A percentile compares a stretch with the other conserved stretches of the same genome.
Evolutionary conservation across 2,329 filamentous ascomycete genomes (phyloP).

Genomic region (Colletotrichum musae): DNA sequence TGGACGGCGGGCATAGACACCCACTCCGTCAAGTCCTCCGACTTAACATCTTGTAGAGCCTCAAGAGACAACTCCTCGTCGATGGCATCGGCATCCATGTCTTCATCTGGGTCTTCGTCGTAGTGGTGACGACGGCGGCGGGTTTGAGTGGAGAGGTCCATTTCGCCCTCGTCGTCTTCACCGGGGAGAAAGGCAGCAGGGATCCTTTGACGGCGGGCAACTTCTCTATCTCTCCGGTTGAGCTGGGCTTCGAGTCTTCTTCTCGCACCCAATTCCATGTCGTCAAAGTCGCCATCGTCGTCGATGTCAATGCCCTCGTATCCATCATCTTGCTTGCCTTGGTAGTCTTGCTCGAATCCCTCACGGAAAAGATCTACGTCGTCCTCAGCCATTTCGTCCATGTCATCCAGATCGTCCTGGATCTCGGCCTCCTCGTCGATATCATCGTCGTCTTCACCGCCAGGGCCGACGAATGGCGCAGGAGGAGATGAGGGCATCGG

Average conservation of each 20-base stretch:
- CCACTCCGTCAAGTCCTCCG: slow-evolving; percentile 94
- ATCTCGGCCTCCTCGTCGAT: slow-evolving; percentile 80
- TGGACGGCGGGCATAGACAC: slow-evolving; percentile 91
- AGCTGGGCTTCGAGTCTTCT: slow-evolving; percentile 81
- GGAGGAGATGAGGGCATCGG: slow-evolving; percentile 78
- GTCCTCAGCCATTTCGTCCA: slow-evolving; percentile 87
- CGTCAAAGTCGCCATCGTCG: slow-evolving; percentile 82
- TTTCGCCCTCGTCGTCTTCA: slow-evolving; percentile 87
- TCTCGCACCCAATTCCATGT: slow-evolving; percentile 76
- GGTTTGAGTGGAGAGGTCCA: slow-evolving; percentile 88
- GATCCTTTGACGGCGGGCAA: slow-evolving; percentile 76
- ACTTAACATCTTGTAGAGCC: slow-evolving; percentile 92
- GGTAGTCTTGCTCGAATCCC: slow-evolving; percentile 81
- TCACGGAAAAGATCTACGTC: slow-evolving; percentile 84
- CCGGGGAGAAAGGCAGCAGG: slow-evolving; percentile 82
- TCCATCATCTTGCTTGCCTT: slow-evolving; percentile 74
- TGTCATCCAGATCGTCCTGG: slow-evolving; percentile 81
- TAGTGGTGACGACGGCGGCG: slow-evolving; percentile 90
- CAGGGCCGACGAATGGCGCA: slow-evolving; percentile 75
- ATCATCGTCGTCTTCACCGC: slow-evolving; percentile 79
- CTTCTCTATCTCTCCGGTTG: slow-evolving; percentile 80
- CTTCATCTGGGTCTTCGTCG: slow-evolving; percentile 93
- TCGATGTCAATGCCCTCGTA: slow-evolving; percentile 83
- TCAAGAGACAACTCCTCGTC: slow-evolving; percentile 95
- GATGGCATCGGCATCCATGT: slow-evolving; percentile 94